Percentiles rank a stretch among this genome's conserved stretches.
These are phyloP conservation scores for Backusella tuberculispora DNA, from an alignment of 192 early-diverging fungal genomes.

Conservation along the genomic window DNA sequence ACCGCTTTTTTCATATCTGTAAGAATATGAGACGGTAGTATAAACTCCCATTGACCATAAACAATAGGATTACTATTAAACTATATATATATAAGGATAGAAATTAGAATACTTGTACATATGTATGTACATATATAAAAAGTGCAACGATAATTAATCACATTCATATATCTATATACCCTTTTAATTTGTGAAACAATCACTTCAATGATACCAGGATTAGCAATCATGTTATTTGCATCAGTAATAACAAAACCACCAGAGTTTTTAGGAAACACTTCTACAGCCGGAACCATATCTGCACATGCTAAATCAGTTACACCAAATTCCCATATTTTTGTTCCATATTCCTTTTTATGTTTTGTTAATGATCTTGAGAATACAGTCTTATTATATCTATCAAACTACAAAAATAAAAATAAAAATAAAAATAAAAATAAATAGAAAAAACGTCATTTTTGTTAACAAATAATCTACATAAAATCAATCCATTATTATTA, in stretches of 20 bases:
- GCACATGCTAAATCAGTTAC: not conserved
- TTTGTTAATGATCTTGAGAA: not conserved
- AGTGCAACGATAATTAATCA: no score
- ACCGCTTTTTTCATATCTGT: not conserved
- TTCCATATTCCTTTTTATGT: not conserved
- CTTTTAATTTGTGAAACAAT: not conserved
- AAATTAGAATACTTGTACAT: not conserved
- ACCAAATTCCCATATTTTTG: constrained; percentile 12
- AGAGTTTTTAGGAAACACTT: constrained; percentile 7
- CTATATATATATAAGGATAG: not conserved
- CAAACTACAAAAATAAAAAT: constrained; percentile 3
- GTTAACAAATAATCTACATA: not conserved
- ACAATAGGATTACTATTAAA: not conserved
- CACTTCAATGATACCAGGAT: not conserved
- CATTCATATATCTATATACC: not conserved
- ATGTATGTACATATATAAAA: no score
- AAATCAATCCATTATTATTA: not conserved
- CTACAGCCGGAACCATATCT: not conserved
- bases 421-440: not conserved
- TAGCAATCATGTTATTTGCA: not conserved
- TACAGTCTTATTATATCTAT: constrained; percentile 1
- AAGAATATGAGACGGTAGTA: not conserved
- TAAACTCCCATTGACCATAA: constrained; percentile 16
- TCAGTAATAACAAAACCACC: constrained; percentile 17
- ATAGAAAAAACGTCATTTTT: not conserved